Evolutionary conservation across 2,329 filamentous ascomycete genomes (phyloP), one percentile per base, ranked within the genome.

Genomic region (Diaporthe eres): DNA sequence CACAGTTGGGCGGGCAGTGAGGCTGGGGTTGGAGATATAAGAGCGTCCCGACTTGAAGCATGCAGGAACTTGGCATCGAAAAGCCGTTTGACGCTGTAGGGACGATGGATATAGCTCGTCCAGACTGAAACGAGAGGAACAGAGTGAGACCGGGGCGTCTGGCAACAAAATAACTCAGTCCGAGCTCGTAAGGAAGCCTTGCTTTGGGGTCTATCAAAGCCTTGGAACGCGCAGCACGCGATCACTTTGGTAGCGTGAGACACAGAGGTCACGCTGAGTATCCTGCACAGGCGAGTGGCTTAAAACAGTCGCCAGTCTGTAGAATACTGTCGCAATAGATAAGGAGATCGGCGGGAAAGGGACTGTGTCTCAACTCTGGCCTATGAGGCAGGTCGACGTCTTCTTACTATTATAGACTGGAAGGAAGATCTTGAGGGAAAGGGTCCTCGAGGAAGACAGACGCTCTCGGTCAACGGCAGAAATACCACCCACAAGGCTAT

Each of bases 191-290:
- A 34, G 67, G 61, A 53, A 73, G 58, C 65, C 74, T 58, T 72
- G 68, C 19, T 31, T 25, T 70, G 9, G n/a, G 39, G 47, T 31
- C 75, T 76, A 74, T 76, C 72, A 72, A 22, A 42, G 47, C 49
- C 34, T 55, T 55, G 65, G 47, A 68, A 67, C 55, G 75, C 63
- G 75, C 75, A 67, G 75, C 75, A 76, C 72, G 67, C 75, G 75
- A 76, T 61, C 75, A 76, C 15, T 28, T 71, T 15, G 72, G 42
- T 25, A 44, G 72, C 57, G 67, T 74, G 65, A 76, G 75, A 76
- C 63, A 76, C 17, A 31, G 17, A 55, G 72, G 75, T 76, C 75
- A 76, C 75, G 42, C 65, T 28, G 37, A 61, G 42, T 63, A 17
- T 42, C 13, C 74, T 60, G 75, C 49, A 22, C 34, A 58, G 39